A percentile compares a stretch with the other conserved stretches of the same genome.
Conservation (phyloP, 768 basidiomycete species). For the Pulveroboletus ravenelii region DNA sequence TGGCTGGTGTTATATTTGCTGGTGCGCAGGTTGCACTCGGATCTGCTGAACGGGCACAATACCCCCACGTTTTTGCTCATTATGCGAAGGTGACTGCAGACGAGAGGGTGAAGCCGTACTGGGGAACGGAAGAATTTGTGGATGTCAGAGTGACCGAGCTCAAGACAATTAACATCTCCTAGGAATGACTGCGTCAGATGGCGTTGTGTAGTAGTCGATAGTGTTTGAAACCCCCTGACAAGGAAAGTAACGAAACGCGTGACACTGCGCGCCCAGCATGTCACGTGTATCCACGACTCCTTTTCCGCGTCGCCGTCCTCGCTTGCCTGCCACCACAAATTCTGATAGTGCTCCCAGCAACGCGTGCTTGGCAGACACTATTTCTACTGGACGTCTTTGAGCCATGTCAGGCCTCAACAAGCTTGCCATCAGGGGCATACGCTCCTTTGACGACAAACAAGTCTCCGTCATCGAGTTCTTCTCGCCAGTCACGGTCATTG, state of each 20-base stretch:
- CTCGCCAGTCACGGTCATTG: constrained; percentile 95
- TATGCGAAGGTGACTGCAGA: constrained; percentile 18
- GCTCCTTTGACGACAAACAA: constrained; percentile 95
- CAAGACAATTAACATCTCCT: not conserved
- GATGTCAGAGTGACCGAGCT: not conserved
- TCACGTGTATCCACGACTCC: not conserved
- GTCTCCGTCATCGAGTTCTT: constrained; percentile 95
- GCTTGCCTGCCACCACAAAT: not conserved
- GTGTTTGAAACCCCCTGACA: not conserved
- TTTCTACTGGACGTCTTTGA: not conserved
- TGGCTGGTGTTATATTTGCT: constrained; percentile 6
- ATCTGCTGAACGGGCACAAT: constrained; percentile 11
- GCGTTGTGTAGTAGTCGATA: not conserved
- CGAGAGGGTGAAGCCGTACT: constrained; percentile 8
- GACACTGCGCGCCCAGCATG: not conserved
- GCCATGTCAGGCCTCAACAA: constrained; percentile 79
- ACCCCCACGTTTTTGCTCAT: constrained; percentile 14
- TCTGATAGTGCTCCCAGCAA: not conserved
- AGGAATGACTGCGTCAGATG: not conserved
- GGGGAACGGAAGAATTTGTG: constrained; percentile 8
- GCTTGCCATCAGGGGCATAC: constrained; percentile 89
- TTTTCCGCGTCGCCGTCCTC: not conserved
- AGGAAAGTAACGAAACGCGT: not conserved
- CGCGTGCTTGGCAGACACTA: not conserved
- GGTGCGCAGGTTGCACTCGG: constrained; percentile 7